These are phyloP conservation scores for Phoma sp. DNA, from an alignment of 2,329 filamentous ascomycete species.

Conservation along the genomic window DNA sequence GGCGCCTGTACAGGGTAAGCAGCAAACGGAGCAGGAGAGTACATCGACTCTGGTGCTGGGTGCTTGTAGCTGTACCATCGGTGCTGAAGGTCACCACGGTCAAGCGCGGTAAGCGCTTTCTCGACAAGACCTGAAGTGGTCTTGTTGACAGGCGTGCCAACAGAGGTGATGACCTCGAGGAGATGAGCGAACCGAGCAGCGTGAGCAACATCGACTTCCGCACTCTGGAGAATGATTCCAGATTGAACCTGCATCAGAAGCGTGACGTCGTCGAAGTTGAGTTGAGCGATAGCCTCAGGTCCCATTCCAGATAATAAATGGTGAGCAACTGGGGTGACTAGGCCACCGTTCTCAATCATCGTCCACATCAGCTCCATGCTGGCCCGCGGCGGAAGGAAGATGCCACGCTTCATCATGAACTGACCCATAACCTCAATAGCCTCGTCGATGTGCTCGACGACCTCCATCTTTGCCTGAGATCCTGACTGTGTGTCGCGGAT, in stretches of 20 bases:
- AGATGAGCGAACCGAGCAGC: constrained; percentile 68
- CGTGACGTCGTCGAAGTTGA: constrained; percentile 62
- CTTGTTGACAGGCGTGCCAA: constrained; percentile 61
- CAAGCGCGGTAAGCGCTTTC: constrained; percentile 63
- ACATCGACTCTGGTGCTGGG: constrained; percentile 51
- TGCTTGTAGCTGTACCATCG: constrained; percentile 68
- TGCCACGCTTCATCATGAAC: constrained; percentile 62
- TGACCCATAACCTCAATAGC: constrained; percentile 74
- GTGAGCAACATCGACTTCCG: constrained; percentile 63
- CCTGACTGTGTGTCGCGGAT: constrained; percentile 70
- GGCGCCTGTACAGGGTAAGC: constrained; percentile 57
- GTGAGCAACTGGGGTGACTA: constrained; percentile 66
- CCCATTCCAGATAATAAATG: constrained; percentile 68
- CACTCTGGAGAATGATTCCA: constrained; percentile 56
- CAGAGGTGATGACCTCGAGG: constrained; percentile 64
- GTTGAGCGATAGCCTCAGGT: constrained; percentile 64
- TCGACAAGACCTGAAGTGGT: constrained; percentile 65
- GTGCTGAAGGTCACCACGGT: constrained; percentile 55
- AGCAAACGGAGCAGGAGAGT: constrained; percentile 60
- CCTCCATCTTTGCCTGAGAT: constrained; percentile 59
- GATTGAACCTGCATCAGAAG: constrained; percentile 68
- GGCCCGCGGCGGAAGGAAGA: constrained; percentile 61
- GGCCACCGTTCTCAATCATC: constrained; percentile 71
- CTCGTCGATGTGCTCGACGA: constrained; percentile 85
- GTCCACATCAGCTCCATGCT: constrained; percentile 67